A percentile compares a stretch with the other conserved stretches of the same genome.
Evolutionary conservation across 495 filamentous ascomycete species (phyloP).

Genomic region (Aspergillus mulundensis): DNA sequence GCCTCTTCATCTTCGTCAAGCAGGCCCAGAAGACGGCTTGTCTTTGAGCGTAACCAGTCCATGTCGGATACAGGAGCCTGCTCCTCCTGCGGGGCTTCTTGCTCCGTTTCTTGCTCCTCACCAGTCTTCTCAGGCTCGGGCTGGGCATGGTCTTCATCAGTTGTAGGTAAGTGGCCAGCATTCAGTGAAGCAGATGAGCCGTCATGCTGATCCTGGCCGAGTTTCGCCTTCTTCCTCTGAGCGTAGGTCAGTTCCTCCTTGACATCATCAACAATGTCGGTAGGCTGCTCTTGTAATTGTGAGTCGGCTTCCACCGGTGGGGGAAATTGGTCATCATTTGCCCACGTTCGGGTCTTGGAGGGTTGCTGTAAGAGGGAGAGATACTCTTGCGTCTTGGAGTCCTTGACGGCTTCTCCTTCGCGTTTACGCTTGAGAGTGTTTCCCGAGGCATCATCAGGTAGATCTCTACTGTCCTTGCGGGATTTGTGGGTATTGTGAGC

Average conservation of each 20-base stretch:
- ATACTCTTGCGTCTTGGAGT: slow-evolving; percentile 83
- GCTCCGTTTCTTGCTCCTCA: slow-evolving; percentile 16
- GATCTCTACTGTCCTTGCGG: slow-evolving; percentile 22
- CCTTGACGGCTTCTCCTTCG: slow-evolving; percentile 43
- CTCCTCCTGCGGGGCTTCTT: slow-evolving; percentile 25
- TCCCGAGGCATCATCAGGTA: slow-evolving; percentile 11
- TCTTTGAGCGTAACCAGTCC: slow-evolving; percentile 91
- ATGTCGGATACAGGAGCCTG: slow-evolving; percentile 50
- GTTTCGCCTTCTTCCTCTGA: slow-evolving; percentile 40
- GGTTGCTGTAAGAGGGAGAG: slow-evolving; percentile 73
- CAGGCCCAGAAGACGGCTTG: slow-evolving; percentile 83
- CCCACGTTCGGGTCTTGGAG: slow-evolving; percentile 65
- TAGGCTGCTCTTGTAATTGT: slow-evolving; percentile 20
- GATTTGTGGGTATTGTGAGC: slow-evolving; percentile 28
- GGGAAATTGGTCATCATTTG: slow-evolving; percentile 51
- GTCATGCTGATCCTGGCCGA: slow-evolving; percentile 11
- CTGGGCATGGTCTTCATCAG: slow-evolving; percentile 8
- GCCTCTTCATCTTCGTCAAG: slow-evolving; percentile 61
- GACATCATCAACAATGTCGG: slow-evolving; percentile 22
- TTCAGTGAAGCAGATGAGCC: not conserved
- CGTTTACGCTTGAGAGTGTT: slow-evolving; percentile 55
- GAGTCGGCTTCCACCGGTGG: slow-evolving; percentile 23
- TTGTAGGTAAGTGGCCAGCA: not conserved
- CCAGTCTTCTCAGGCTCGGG: slow-evolving; percentile 25
- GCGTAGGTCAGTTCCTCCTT: slow-evolving; percentile 41